Evolutionary conservation across 352 stramenopile genomes (phyloP), one percentile per base, ranked within the genome.

Genomic region (Globisporangium megalacanthum): DNA sequence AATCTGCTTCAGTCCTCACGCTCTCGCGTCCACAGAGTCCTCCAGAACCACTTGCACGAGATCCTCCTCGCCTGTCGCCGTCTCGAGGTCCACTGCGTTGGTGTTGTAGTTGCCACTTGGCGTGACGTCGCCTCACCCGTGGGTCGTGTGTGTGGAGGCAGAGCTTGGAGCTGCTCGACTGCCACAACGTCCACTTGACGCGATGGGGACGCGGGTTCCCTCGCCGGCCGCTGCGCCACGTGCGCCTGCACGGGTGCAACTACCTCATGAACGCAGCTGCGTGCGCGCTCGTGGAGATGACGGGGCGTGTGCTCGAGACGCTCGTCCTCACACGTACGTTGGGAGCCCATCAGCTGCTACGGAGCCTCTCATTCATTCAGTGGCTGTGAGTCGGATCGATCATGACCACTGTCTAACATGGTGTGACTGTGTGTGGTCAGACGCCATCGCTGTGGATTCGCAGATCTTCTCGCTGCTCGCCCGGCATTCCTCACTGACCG

Each of bases 121-220:
- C 14, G 6, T 15, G 17, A 37, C 9, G 20, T 15, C 9, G 8
- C 29, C 31, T 42, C 17, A 29, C 42, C 25, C 6, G 17, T 15
- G 5, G 17, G 49, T 4, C n/a, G 4, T 20, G 20, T 35, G 9
- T 41, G 39, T 37, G 17, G 25, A 58, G 15, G 35, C 17, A 90
- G 79, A 83, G 52, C 41, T 54, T 90, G 35, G 74, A 88, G 60
- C 52, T 87, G 14, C 61, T 87, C 25, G 74, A 88, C 54, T 90
- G 77, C 39, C 65, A 79, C 3, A 66, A 62, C 3, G 61, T 89
- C 33, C 70, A 64, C 7, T 55, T 89, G n/a, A 66, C 60, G 20
- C 61, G 66, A 6, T 86, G 77, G 79, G 63, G 65, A 2, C 68
- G 60, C 9, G 31, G 17, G 17, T 31, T 29, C 9, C 62, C 61